Base-by-base conservation (phyloP, 805 yeast genomes). In the Kodamaea sagamina region DNA sequence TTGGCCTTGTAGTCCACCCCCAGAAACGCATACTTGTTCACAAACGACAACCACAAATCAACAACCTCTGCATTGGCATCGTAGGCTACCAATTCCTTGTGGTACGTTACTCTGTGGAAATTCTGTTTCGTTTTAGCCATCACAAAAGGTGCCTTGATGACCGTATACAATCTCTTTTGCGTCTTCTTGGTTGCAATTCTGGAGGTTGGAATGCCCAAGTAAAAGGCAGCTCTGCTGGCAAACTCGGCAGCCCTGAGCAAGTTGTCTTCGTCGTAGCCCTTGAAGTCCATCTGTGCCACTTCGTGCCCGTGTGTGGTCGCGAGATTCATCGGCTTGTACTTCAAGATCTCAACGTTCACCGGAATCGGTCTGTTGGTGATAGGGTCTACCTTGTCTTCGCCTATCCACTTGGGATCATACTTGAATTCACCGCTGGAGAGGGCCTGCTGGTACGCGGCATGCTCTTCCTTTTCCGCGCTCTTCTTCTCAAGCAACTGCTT, bases 101-200 rank as follows among this genome's bases (percentile, higher is more conserved):
- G 81, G 62, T 80, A 86, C 1, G 98, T 93, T 38, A 79, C 75
- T 70, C 98, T 82, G 70, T 87, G 86, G 67, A 86, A 93, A 72
- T 92, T 93, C 70, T 92, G 96, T 68, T 93, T 93, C 7, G 93
- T 77, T 63, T 89, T 90, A 41, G 97, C 95, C 59, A 88, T 93
- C 15, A 86, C 96, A 62, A 93, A 93, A 1, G 97, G 97, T 3
- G 96, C 82, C 62, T 84, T 79, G 57, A 85, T 89, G 34, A 93
- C 96, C 0, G 99, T 93, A 88, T 96, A 92, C 53, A 89, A 78
- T 64, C 92, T 86, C 54, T 82, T 79, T 59, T 81, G 84, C 3
- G 85, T 81, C 48, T 69, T 49, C 81, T 84, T 50, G 79, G 63
- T 38, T 82, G 86, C 74, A 13, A 92, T 84, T 1, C 89, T 90